phyloP scores from a whole-genome alignment of 2,329 filamentous ascomycete genomes.

The Trichoderma hamatum region DNA sequence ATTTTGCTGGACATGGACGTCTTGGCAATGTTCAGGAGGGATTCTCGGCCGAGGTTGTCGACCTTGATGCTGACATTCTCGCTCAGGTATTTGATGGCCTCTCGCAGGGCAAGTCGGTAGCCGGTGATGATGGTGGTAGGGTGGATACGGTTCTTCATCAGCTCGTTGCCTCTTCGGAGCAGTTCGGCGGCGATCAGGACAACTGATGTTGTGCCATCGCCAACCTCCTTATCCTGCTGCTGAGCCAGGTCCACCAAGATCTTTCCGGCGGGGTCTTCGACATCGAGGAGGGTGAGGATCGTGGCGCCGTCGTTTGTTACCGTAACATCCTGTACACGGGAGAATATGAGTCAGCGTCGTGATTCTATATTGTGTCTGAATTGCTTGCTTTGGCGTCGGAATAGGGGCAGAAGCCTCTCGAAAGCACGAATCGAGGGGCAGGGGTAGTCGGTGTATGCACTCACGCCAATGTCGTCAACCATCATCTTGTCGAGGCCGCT shows the following conservation, averaged over 20 bases:
- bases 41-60: slow-evolving; percentile 86
- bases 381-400: background rate
- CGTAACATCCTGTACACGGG: slow-evolving; percentile 75
- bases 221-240: slow-evolving; percentile 98
- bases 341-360: slow-evolving; percentile 28
- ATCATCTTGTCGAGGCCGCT: slow-evolving; percentile 99
- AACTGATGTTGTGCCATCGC: slow-evolving; percentile 96
- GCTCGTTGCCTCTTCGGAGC: slow-evolving; percentile 88
- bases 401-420: slow-evolving; percentile 20
- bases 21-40: slow-evolving; percentile 91
- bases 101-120: slow-evolving; percentile 90
- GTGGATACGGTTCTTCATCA: slow-evolving; percentile 99
- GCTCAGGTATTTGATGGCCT: slow-evolving; percentile 98
- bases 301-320: slow-evolving; percentile 99
- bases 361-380: background rate
- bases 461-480: slow-evolving; percentile 97
- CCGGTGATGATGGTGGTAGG: slow-evolving; percentile 99
- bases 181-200: slow-evolving; percentile 97
- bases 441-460: slow-evolving; percentile 36
- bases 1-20: slow-evolving; percentile 99
- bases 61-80: slow-evolving; percentile 98
- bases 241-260: slow-evolving; percentile 97
- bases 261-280: slow-evolving; percentile 97
- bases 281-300: slow-evolving; percentile 90
- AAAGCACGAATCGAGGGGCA: background rate